Base-by-base conservation (phyloP, 2,329 filamentous ascomycete species). In the Furcasterigmium sp. region DNA sequence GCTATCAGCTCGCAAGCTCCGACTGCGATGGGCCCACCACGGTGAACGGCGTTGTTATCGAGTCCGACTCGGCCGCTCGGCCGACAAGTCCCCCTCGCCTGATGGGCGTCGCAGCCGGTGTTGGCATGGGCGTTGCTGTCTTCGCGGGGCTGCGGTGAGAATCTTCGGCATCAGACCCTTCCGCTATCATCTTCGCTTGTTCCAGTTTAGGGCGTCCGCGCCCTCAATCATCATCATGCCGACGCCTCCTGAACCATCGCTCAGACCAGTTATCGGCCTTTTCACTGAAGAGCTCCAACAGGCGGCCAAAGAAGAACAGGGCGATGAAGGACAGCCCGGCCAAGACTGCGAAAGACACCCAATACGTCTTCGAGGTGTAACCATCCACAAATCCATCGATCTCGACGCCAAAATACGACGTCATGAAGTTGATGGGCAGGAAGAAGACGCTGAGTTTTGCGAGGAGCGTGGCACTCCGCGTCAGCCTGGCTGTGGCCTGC, bases 361-460 rank as follows among this genome's bases (percentile, higher is more conserved):
- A 89, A 58, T 86, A 90, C 35, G 79, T 75, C 44, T 61, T 71
- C 13, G 73, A 63, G 0, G 76, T 78, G 61, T 85, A 88, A n/a
- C 65, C 62, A 8, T 60, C 58, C 39, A 76, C 69, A 9, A 82
- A 64, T 4, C 77, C 73, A 8, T 68, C 62, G 39, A 88, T 76
- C 57, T 86, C 75, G 2, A 83, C 74, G 6, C 80, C 82, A 59
- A 88, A 90, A 61, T 88, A 90, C 25, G 72, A 79, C 4, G 84
- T 87, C 78, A 89, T 82, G 39, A 89, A 73, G 51, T 76, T 84
- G 47, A 89, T 82, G 1, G 85, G 85, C 43, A 89, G 70, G 64
- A 90, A 90, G 41, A 89, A 69, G 32, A 89, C 85, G 11, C 82
- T 86, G 6, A 85, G 78, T 58, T 90, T 89, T 37, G 84, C 84